Percentiles rank a stretch among this genome's conserved stretches.
Conservation (phyloP, 768 basidiomycete genomes). For the Kwoniella dendrophila region DNA sequence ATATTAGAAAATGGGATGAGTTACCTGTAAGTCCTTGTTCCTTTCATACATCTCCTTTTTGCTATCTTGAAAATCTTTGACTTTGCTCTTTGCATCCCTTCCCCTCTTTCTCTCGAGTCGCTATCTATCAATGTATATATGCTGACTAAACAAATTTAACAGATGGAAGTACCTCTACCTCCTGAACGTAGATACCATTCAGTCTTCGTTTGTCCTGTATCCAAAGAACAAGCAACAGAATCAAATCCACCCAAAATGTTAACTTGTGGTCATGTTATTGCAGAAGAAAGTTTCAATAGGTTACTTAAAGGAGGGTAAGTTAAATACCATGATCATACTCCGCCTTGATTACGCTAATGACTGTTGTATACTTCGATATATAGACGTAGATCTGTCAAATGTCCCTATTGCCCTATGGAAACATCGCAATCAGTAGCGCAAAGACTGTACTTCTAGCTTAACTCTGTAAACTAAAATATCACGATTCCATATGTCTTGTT, state of each 20-base stretch:
- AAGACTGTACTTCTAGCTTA: constrained; percentile 54
- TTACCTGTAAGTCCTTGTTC: constrained; percentile 67
- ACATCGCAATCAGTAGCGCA: constrained; percentile 51
- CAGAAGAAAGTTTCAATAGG: constrained; percentile 85
- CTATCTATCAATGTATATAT: too few species aligned
- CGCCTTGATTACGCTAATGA: neutral
- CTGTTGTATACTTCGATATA: neutral
- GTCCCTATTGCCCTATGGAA: constrained; percentile 91
- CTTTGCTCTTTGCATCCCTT: too few species aligned
- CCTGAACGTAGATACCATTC: constrained; percentile 91
- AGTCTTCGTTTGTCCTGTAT: constrained; percentile 95
- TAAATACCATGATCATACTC: constrained; percentile 12
- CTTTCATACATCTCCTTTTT: too few species aligned
- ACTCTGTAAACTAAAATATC: neutral
- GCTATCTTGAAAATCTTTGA: too few species aligned
- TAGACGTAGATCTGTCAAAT: constrained; percentile 78
- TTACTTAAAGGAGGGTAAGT: constrained; percentile 85
- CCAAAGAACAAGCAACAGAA: constrained; percentile 93
- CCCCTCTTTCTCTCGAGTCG: too few species aligned
- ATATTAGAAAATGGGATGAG: constrained; percentile 87
- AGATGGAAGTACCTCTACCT: constrained; percentile 93
- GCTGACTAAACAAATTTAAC: constrained; percentile 1
- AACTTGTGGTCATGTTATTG: constrained; percentile 90
- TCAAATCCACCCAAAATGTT: constrained; percentile 98
- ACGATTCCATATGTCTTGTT: neutral